Conservation (phyloP, 805 yeast genomes). For the Hemisphaericaspora nanyangensis region DNA sequence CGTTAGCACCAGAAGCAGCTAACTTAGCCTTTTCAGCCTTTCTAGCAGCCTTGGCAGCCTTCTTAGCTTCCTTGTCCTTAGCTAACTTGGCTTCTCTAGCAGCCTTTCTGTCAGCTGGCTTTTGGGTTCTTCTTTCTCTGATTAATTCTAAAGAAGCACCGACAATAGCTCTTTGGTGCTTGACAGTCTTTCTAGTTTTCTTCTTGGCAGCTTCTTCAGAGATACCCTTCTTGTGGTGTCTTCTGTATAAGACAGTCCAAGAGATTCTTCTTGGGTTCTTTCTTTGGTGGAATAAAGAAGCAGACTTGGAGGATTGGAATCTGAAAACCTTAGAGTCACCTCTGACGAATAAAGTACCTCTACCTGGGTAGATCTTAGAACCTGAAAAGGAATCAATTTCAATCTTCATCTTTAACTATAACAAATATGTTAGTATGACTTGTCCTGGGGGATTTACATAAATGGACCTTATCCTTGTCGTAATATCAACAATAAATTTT, state of each 20-base stretch:
- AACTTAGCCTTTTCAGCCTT: constrained; percentile 86
- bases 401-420: constrained; percentile 77
- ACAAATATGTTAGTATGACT: constrained; percentile 32
- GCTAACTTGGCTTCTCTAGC: constrained; percentile 87
- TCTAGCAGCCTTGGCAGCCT: constrained; percentile 90
- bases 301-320: constrained; percentile 96
- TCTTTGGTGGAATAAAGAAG: constrained; percentile 98
- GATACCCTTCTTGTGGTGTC: constrained; percentile 99
- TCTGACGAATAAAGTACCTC: constrained; percentile 98
- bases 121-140: constrained; percentile 93
- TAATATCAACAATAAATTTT: no score
- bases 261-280: constrained; percentile 99
- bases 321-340: constrained; percentile 99
- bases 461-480: no score
- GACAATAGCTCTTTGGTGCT: constrained; percentile 98
- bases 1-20: constrained; percentile 66
- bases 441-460: no score
- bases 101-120: constrained; percentile 98
- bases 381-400: constrained; percentile 99
- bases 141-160: constrained; percentile 99
- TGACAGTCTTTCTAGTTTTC: constrained; percentile 95
- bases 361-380: constrained; percentile 99
- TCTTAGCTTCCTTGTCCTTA: constrained; percentile 83
- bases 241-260: constrained; percentile 99
- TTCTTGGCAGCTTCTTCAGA: constrained; percentile 97